Base-by-base conservation (phyloP, 495 filamentous ascomycete genomes). In the Penicillium ucsense region DNA sequence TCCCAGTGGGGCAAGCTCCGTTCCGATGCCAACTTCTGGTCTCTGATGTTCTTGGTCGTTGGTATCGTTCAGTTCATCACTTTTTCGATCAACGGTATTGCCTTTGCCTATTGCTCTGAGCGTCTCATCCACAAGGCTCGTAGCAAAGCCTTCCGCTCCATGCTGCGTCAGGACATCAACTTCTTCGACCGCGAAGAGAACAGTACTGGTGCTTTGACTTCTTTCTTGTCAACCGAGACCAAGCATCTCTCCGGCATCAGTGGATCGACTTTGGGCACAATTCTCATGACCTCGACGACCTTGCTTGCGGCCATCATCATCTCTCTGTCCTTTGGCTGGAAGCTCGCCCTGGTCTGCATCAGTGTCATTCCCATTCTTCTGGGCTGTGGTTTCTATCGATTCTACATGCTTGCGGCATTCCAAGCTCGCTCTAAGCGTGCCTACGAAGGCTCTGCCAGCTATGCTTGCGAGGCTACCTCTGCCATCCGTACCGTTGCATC, bases 401-500 rank as follows among this genome's bases (percentile, higher is more conserved):
- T 94, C 62, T 85, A 81, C 57, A 81, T 94, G 74, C 77, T 95
- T 20, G 77, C 82, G 6, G 74, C 76, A 32, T 89, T 94, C 63
- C 84, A 92, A 57, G 61, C 65, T 6, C 78, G 82, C 31, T 76
- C 81, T 0, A 85, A 89, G 69, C 62, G 70, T 20, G 83, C 84
- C 0, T 91, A 92, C 47, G 76, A 85, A 56, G 68, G 75, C 8
- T 85, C 83, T 42, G 88, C 88, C 20, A 81, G 79, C 56, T 94
- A 85, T 56, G 91, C 91, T 27, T 94, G 90, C 50, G 91, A 97
- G 59, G 88, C 89, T 31, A 90, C 89, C 35, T 83, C 81, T 4
- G 87, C 89, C 10, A 95, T 95, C 57, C 85, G 89, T 30, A 97
- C 90, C 28, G 88, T 97, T 27, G 90, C 90, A n/a, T 84, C 84